Base-by-base conservation (phyloP, 1,284 basidiomycete species). In the Trichosporon asahii region DNA sequence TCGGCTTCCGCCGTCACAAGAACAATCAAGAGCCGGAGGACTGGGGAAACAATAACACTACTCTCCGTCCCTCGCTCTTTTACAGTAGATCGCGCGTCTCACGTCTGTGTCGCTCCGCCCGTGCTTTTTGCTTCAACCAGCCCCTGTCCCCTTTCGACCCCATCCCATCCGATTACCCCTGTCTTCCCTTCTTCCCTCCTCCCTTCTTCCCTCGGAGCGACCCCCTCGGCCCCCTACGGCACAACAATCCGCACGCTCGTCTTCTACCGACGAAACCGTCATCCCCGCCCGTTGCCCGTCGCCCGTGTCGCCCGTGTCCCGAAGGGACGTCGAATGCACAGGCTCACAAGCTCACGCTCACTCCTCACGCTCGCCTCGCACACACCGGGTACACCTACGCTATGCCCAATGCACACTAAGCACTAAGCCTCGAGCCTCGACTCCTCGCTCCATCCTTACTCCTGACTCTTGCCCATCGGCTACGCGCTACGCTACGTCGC, bases 401-500 rank as follows among this genome's bases (percentile, higher is more conserved):
- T n/a, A 61, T 61, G 57, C 57, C 57, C 57, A 31, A 33, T 61
- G 57, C 57, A 61, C 57, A 61, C 57, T 61, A 61, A 61, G 57
- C 57, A 61, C 57, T 53, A 53, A 53, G 49, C 49, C 49, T 53
- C 49, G 49, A 53, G 49, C 49, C 49, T 53, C 49, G 49, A 53
- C 49, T 53, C 49, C 49, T 53, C 49, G 49, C 49, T 53, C 49
- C 49, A 53, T 53, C 49, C 49, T 53, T 37, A 37, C 35, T 37
- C 35, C 35, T 23, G 49, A 53, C 18, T 18, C 49, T 53, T 53
- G 49, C 21, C 49, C 49, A 53, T 53, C 49, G 49, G 49, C 49
- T 25, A 53, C 49, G 21, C 35, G 44, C 44, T 46, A 46, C 15
- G 44, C 44, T 46, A 46, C 44, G 44, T 9, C 44, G 44, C 44